Percentiles rank a stretch among this genome's conserved stretches.
Evolutionary conservation across 805 yeast species (phyloP).

Genomic region (Candida maesae): DNA sequence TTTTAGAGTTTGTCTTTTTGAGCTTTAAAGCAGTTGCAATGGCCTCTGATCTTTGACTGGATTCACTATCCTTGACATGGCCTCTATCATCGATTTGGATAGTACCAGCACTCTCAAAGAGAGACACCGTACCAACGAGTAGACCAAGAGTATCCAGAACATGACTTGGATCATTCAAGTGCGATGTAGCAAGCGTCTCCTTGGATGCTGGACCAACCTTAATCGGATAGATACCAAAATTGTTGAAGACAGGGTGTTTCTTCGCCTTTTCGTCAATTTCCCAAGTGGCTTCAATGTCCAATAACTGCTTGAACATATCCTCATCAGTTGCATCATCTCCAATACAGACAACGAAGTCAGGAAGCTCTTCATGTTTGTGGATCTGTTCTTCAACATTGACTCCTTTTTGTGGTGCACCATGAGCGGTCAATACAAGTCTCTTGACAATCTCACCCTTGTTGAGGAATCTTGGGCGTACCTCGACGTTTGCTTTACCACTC

Average conservation of each 20-base stretch:
- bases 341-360: slow-evolving; percentile 83
- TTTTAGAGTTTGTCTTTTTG: slow-evolving; percentile 17
- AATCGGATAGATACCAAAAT: slow-evolving; percentile 73
- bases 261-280: slow-evolving; percentile 25
- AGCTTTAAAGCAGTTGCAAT: slow-evolving; percentile 19
- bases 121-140: slow-evolving; percentile 71
- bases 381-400: slow-evolving; percentile 30
- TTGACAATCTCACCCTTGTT: slow-evolving; percentile 96
- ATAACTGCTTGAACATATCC: slow-evolving; percentile 87
- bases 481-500: slow-evolving; percentile 96
- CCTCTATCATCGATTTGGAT: slow-evolving; percentile 77
- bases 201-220: slow-evolving; percentile 93
- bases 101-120: slow-evolving; percentile 75
- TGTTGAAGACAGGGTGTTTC: slow-evolving; percentile 33
- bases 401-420: slow-evolving; percentile 50
- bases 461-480: slow-evolving; percentile 92
- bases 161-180: slow-evolving; percentile 76
- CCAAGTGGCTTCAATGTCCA: slow-evolving; percentile 58
- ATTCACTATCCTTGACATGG: slow-evolving; percentile 46
- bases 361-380: slow-evolving; percentile 43
- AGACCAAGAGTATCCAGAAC: slow-evolving; percentile 82
- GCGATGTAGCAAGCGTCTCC: slow-evolving; percentile 79
- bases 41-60: slow-evolving; percentile 35
- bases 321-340: slow-evolving; percentile 98
- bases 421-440: slow-evolving; percentile 62